Evolutionary conservation across 192 early-diverging fungal species (phyloP).

Genomic region (Coemansia sp.): DNA sequence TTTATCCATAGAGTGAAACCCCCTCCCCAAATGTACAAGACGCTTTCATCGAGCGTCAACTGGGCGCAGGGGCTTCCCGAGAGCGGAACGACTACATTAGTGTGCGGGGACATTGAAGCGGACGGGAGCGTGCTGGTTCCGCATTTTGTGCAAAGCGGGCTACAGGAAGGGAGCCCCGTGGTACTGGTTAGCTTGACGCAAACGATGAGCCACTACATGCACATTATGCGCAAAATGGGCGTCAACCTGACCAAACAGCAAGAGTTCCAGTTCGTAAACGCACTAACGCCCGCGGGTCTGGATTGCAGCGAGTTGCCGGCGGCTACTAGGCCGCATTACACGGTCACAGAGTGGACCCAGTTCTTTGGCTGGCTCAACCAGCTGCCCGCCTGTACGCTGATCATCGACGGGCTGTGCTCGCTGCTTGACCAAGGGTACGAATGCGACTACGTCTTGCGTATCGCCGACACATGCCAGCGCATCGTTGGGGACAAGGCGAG

Average conservation of each 20-base stretch:
- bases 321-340: conserved; percentile 28
- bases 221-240: conserved; percentile 50
- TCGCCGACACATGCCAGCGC: conserved; percentile 23
- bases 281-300: neutral
- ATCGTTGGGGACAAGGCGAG: conserved; percentile 17
- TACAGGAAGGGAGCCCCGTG: conserved; percentile 5
- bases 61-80: conserved; percentile 32
- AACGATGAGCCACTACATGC: conserved; percentile 45
- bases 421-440: conserved; percentile 25
- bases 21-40: conserved; percentile 37
- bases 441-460: conserved; percentile 1
- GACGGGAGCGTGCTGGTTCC: conserved; percentile 21
- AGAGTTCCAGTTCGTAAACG: conserved; percentile 32
- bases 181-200: conserved; percentile 32
- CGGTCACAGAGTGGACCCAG: conserved; percentile 20
- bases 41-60: conserved; percentile 34
- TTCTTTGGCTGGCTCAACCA: conserved; percentile 28
- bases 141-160: conserved; percentile 16
- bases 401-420: conserved; percentile 36
- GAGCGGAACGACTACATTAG: conserved; percentile 16
- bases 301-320: conserved; percentile 11
- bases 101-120: conserved; percentile 18
- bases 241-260: conserved; percentile 17
- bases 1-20: neutral
- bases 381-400: conserved; percentile 9